These are phyloP conservation scores for Alternaria arborescens DNA, from an alignment of 2,329 filamentous ascomycete genomes.

Conservation along the genomic window DNA sequence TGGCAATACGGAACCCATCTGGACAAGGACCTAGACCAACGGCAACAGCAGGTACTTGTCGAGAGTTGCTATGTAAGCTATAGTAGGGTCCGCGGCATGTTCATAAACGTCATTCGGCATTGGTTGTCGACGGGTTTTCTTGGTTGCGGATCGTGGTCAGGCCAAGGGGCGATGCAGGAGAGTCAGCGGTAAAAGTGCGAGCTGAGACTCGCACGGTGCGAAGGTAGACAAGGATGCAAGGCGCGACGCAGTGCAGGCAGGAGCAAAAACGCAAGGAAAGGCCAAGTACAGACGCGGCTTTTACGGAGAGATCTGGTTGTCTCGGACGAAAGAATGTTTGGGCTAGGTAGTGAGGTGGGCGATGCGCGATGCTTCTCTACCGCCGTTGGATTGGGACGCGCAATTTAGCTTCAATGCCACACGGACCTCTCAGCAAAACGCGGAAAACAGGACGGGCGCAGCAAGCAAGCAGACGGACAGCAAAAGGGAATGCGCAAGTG, in stretches of 20 bases:
- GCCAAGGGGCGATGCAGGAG: constrained; percentile 2
- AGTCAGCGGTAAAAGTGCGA: background rate
- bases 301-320: background rate
- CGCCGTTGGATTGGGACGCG: constrained; percentile 20
- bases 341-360: constrained; percentile 6
- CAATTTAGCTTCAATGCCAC: constrained; percentile 21
- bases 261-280: background rate
- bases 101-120: background rate
- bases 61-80: background rate
- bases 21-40: background rate
- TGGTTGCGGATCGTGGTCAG: constrained; percentile 2
- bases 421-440: constrained; percentile 13
- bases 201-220: background rate
- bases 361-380: constrained; percentile 20
- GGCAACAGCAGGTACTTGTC: background rate
- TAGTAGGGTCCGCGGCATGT: background rate
- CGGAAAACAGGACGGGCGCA: background rate
- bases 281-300: background rate
- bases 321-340: constrained; percentile 12
- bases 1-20: background rate
- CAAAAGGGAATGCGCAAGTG: background rate
- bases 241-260: background rate
- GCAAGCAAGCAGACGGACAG: background rate
- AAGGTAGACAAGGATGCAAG: background rate
- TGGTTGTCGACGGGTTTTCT: background rate